phyloP scores from a whole-genome alignment of 306 rosid genomes.

The Benincasa hispida region DNA sequence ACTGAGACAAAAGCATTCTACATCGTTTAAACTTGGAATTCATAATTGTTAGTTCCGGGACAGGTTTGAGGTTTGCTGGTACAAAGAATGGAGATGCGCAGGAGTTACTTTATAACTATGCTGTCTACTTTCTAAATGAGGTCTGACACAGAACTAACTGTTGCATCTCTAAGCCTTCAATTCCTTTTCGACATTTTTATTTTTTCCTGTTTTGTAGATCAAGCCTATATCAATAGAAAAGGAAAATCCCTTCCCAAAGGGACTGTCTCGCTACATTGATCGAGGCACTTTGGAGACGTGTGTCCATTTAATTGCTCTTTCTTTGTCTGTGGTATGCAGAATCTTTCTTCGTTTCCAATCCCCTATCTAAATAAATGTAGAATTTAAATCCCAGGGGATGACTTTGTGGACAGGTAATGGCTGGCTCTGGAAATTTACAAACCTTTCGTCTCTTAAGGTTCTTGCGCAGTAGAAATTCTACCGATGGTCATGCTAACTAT shows the following conservation, averaged over 20 bases:
- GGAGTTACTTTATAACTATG: constrained; percentile 73
- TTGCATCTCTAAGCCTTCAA: constrained; percentile 15
- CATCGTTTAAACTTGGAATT: constrained; percentile 10
- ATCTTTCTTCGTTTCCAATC: constrained; percentile 1
- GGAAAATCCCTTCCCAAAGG: constrained; percentile 61
- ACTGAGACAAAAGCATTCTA: background rate
- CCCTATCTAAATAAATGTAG: background rate
- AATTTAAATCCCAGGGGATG: background rate
- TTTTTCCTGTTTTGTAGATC: constrained; percentile 39
- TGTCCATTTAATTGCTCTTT: constrained; percentile 85
- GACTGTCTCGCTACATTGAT: constrained; percentile 73
- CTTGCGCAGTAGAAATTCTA: constrained; percentile 78
- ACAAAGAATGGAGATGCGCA: constrained; percentile 73
- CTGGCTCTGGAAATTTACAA: constrained; percentile 95
- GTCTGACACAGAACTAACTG: constrained; percentile 24
- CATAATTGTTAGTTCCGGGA: constrained; percentile 9
- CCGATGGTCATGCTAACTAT: constrained; percentile 81
- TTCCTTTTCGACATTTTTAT: constrained; percentile 6
- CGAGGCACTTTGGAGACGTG: constrained; percentile 85
- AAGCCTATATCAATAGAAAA: constrained; percentile 58
- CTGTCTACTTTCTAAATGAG: constrained; percentile 81
- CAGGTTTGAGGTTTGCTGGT: constrained; percentile 93
- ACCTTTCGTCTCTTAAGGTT: constrained; percentile 78
- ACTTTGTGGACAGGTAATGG: constrained; percentile 65
- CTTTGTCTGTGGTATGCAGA: constrained; percentile 72